Evolutionary conservation across 2,329 filamentous ascomycete species (phyloP), one percentile per base, ranked within the genome.

Genomic region (Penicillium decumbens): DNA sequence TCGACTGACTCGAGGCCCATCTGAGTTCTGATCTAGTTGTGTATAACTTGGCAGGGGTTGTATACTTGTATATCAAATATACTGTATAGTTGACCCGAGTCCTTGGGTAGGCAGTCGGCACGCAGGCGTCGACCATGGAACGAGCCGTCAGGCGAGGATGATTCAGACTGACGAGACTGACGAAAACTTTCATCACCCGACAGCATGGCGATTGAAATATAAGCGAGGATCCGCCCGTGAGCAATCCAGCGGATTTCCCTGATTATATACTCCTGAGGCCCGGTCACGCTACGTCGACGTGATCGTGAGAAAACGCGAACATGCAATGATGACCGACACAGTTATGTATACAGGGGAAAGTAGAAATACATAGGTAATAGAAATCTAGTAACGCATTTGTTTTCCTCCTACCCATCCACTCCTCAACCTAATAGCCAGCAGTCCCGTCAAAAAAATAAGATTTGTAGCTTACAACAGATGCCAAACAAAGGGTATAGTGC

Each of bases 151-250:
- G 50, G 46, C 41, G 27, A 47, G 32, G 46, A 60, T 63, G 60
- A 62, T 62, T 60, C 59, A 60, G 51, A 58, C 57, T 62, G 56
- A 61, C 58, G 58, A 59, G 53, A 60, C 44, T 66, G 63, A 64
- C 62, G 56, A 64, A 55, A 56, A 38, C 25, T 65, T 61, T 61
- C 59, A 64, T 66, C 63, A 65, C 51, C 41, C 47, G 28, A 38
- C 12, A 37, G 15, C 18, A 41, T 33, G 38, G 43, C 54, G 53
- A 56, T 53, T 52, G 29, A 56, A 57, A 57, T 20, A 60, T 59
- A 51, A 55, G 45, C 46, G 27, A 41, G 52, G 40, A 38, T 38
- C 46, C 44, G 43, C 37, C 35, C 35, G 35, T 9, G 41, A 37
- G 32, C 12, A 12, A 43, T 35, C 28, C 35, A 43, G 47, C 45